Conservation (phyloP, 257 asterid species). For the Haberlea rhodopensis region DNA sequence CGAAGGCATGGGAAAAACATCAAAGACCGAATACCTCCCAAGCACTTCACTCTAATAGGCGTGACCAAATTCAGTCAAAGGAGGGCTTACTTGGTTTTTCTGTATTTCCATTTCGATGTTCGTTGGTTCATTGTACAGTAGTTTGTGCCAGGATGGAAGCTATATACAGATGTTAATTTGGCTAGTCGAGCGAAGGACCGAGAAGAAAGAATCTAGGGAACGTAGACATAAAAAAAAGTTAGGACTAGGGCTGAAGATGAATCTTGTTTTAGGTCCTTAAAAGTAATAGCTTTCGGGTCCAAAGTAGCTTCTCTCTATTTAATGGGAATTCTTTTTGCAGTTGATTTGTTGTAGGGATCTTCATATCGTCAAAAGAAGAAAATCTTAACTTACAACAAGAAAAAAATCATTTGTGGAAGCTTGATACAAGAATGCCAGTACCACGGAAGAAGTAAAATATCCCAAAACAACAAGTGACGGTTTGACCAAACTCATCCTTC, state of each 20-base stretch:
- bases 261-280: constrained; percentile 21
- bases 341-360: constrained; percentile 13
- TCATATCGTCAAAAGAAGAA: background rate
- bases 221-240: constrained; percentile 24
- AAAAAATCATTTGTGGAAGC: no score
- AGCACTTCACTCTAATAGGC: background rate
- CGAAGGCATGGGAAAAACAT: background rate
- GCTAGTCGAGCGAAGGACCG: no score
- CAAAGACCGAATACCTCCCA: constrained; percentile 5
- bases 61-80: background rate
- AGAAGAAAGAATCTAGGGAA: constrained; percentile 28
- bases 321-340: constrained; percentile 36
- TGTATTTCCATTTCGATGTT: constrained; percentile 23
- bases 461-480: no score
- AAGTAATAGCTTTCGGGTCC: constrained; percentile 1
- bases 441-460: no score
- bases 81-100: constrained; percentile 3
- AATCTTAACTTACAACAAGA: no score
- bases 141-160: constrained; percentile 21
- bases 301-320: constrained; percentile 9
- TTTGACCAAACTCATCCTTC: no score
- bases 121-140: constrained; percentile 49
- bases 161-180: no score
- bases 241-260: constrained; percentile 31
- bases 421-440: no score